Evolutionary conservation across 1,284 basidiomycete genomes (phyloP).

Genomic region (Phlebopus sp.): DNA sequence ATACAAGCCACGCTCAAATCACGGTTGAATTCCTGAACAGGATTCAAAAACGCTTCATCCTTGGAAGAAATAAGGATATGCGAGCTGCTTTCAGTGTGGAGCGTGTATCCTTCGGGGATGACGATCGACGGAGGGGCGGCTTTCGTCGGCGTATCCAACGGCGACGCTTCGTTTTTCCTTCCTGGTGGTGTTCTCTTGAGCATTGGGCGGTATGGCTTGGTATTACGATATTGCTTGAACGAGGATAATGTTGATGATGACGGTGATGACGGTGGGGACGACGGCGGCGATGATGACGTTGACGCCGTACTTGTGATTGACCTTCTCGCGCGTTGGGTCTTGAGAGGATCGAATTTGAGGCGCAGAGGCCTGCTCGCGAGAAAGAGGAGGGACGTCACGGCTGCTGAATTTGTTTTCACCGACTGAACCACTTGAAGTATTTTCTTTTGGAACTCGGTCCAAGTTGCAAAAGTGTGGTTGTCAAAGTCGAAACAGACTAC

Average conservation of each 20-base stretch:
- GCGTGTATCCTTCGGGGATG: slow-evolving; percentile 72
- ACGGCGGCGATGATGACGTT: background rate
- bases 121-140: slow-evolving; percentile 28
- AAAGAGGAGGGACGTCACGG: slow-evolving; percentile 19
- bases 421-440: too few relatives aligned
- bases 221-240: slow-evolving; percentile 5
- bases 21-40: slow-evolving; percentile 98
- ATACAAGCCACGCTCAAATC: slow-evolving; percentile 92
- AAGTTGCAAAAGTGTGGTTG: too few relatives aligned
- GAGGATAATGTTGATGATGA: too few relatives aligned
- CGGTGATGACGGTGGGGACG: too few relatives aligned
- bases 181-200: background rate
- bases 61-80: slow-evolving; percentile 75
- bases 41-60: slow-evolving; percentile 92
- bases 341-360: slow-evolving; percentile 12
- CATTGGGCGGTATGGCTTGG: too few relatives aligned
- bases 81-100: slow-evolving; percentile 85
- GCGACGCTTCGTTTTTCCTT: too few relatives aligned
- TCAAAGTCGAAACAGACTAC: too few relatives aligned
- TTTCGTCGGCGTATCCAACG: too few relatives aligned
- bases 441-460: too few relatives aligned
- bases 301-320: background rate
- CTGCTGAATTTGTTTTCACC: background rate
- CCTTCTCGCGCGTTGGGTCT: background rate
- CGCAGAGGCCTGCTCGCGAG: slow-evolving; percentile 28